A percentile compares a stretch with the other conserved stretches of the same genome.
These are phyloP conservation scores for Aspergillus sp. DNA, from an alignment of 2,329 filamentous ascomycete genomes.

Conservation along the genomic window DNA sequence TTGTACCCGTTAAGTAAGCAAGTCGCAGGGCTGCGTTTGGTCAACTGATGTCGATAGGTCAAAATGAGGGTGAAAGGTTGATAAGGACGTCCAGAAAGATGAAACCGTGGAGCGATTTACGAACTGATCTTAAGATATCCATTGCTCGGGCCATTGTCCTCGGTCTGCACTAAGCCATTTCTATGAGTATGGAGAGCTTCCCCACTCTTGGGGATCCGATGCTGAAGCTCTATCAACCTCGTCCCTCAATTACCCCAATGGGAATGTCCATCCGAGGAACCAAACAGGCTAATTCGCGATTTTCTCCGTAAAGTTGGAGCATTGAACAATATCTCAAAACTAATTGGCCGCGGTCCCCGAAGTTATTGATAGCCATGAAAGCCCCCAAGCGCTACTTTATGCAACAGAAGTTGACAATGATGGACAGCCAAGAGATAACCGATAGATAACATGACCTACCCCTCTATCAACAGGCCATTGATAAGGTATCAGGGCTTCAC, in stretches of 20 bases:
- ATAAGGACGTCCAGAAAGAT: too few species aligned
- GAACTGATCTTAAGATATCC: too few species aligned
- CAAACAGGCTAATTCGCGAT: not conserved
- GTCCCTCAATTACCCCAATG: not conserved
- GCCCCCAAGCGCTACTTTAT: not conserved
- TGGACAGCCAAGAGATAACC: constrained; percentile 10
- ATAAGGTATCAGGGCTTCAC: not conserved
- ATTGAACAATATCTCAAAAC: not conserved
- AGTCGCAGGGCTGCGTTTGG: too few species aligned
- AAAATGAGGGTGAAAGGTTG: too few species aligned
- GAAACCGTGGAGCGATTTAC: too few species aligned
- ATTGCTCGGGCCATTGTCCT: too few species aligned
- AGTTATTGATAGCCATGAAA: not conserved
- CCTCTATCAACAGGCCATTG: not conserved
- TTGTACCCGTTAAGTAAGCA: too few species aligned
- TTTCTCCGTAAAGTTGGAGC: constrained; percentile 1
- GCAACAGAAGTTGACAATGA: not conserved
- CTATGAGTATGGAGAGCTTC: not conserved
- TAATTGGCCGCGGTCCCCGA: not conserved
- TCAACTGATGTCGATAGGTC: too few species aligned
- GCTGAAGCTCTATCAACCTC: not conserved
- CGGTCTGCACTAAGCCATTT: too few species aligned
- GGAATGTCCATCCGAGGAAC: not conserved
- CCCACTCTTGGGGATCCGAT: not conserved
- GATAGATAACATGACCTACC: not conserved